These are phyloP conservation scores for Russula sp. DNA, from an alignment of 768 basidiomycete species.

Conservation along the genomic window DNA sequence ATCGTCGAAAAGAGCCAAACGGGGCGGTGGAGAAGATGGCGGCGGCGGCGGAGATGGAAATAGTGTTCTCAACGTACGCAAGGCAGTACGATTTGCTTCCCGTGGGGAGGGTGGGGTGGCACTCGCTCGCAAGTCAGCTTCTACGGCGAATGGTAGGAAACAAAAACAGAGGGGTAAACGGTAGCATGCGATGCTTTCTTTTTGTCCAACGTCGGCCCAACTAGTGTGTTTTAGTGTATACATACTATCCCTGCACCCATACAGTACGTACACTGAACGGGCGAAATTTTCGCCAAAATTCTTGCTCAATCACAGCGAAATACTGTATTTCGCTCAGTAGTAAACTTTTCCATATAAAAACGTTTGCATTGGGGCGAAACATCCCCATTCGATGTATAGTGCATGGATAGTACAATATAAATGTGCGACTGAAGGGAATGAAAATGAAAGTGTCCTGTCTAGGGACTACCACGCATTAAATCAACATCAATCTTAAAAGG, in stretches of 20 bases:
- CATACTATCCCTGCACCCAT: too few species aligned
- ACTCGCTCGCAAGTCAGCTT: conserved; percentile 23
- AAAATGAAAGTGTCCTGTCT: background rate
- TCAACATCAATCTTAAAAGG: background rate
- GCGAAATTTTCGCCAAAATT: too few species aligned
- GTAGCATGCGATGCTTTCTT: background rate
- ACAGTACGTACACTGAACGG: too few species aligned
- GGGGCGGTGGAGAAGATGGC: background rate
- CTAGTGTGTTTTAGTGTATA: background rate
- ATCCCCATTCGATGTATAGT: background rate
- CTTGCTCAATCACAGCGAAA: too few species aligned
- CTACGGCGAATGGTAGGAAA: background rate
- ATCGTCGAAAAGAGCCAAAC: conserved; percentile 18
- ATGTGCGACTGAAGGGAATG: conserved; percentile 1
- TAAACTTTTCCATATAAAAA: too few species aligned
- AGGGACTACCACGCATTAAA: background rate
- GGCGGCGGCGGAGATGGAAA: conserved; percentile 7
- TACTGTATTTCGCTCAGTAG: too few species aligned
- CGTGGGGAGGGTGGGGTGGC: conserved; percentile 23
- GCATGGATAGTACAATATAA: background rate
- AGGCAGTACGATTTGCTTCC: conserved; percentile 31
- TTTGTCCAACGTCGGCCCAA: too few species aligned
- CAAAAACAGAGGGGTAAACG: background rate
- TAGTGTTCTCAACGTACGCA: conserved; percentile 30
- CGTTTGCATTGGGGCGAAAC: too few species aligned